A percentile compares a stretch with the other conserved stretches of the same genome.
Evolutionary conservation across 768 basidiomycete species (phyloP).

Genomic region (Termitomyces sp.): DNA sequence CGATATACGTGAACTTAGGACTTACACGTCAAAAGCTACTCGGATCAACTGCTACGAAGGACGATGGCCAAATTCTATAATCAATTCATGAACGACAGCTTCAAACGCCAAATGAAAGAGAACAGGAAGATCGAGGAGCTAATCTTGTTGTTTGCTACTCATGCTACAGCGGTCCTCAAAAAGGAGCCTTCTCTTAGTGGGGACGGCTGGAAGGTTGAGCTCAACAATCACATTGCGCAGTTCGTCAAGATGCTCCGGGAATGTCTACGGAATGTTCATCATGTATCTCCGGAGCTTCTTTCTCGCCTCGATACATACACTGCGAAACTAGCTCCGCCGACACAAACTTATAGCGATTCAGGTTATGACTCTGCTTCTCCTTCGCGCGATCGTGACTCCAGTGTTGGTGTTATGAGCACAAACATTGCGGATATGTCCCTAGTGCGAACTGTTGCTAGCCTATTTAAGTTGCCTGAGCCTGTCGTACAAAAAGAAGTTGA

Average conservation of each 20-base stretch:
- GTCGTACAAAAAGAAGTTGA: conserved; percentile 74
- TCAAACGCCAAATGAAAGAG: conserved; percentile 90
- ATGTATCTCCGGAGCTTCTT: conserved; percentile 80
- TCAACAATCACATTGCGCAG: conserved; percentile 86
- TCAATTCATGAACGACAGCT: conserved; percentile 79
- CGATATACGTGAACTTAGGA: neutral
- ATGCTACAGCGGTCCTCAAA: conserved; percentile 81
- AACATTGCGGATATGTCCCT: conserved; percentile 75
- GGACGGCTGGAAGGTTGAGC: conserved; percentile 89
- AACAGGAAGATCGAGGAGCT: conserved; percentile 97
- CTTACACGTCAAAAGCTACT: conserved; percentile 52
- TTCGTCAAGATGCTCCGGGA: conserved; percentile 88
- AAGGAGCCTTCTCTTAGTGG: conserved; percentile 82
- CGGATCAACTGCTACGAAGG: conserved; percentile 83
- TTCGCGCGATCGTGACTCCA: conserved; percentile 52
- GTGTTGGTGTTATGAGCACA: conserved; percentile 30
- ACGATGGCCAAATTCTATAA: conserved; percentile 93
- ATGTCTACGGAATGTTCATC: conserved; percentile 63
- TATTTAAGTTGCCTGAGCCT: conserved; percentile 72
- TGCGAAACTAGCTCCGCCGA: conserved; percentile 66
- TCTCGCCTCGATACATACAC: conserved; percentile 81
- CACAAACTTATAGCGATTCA: conserved; percentile 51
- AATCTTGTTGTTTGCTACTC: conserved; percentile 92
- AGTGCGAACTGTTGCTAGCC: conserved; percentile 57
- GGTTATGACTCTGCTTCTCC: conserved; percentile 62